Percentiles rank a stretch among this genome's conserved stretches.
phyloP scores from a whole-genome alignment of 768 basidiomycete genomes.

The Mycena pura region DNA sequence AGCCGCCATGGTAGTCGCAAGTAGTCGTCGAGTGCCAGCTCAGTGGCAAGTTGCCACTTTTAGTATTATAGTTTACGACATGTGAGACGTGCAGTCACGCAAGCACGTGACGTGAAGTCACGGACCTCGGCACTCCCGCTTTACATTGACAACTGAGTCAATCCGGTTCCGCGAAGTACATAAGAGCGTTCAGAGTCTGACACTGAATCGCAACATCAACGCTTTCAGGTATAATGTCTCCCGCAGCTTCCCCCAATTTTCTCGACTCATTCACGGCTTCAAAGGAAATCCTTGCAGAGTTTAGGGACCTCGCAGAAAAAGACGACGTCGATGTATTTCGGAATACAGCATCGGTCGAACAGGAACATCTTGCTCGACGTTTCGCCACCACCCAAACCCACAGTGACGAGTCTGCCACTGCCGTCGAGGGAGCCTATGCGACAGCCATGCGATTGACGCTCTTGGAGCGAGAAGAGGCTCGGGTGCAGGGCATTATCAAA shows the following conservation, averaged over 20 bases:
- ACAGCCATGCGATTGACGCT: constrained; percentile 91
- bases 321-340: constrained; percentile 78
- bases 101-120: no score
- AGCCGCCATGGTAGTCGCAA: not conserved
- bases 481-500: constrained; percentile 82
- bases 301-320: constrained; percentile 90
- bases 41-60: no score
- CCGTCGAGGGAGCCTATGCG: constrained; percentile 82
- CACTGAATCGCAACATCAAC: constrained; percentile 2
- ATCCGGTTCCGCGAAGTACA: no score
- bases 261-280: constrained; percentile 92
- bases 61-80: no score
- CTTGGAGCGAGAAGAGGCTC: constrained; percentile 90
- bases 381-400: constrained; percentile 68
- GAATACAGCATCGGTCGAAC: constrained; percentile 67
- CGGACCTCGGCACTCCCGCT: no score
- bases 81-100: no score
- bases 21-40: not conserved
- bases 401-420: constrained; percentile 35
- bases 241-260: constrained; percentile 67
- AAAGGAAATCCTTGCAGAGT: constrained; percentile 93
- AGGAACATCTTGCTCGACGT: constrained; percentile 92
- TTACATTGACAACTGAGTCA: no score
- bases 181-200: no score
- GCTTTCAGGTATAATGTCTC: constrained; percentile 57